Evolutionary conservation across 1,284 basidiomycete genomes (phyloP).

Genomic region (Bondarzewia mesenterica): DNA sequence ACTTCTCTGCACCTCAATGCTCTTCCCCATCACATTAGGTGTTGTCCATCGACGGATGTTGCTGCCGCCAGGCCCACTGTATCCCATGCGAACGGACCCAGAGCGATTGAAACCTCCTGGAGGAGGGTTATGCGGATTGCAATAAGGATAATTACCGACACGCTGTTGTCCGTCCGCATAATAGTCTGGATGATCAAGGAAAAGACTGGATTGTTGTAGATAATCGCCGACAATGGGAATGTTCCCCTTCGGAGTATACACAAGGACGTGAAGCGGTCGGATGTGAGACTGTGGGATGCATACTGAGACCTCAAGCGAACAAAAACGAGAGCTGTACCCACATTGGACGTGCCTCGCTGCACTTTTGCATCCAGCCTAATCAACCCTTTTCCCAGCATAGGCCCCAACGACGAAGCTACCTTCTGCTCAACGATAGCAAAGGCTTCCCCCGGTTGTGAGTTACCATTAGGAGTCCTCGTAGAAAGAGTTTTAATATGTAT

Average conservation of each 20-base stretch:
- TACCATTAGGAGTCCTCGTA: slow-evolving; percentile 37
- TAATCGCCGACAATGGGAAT: slow-evolving; percentile 74
- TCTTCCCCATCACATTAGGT: slow-evolving; percentile 60
- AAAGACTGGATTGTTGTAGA: slow-evolving; percentile 58
- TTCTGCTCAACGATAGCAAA: slow-evolving; percentile 86
- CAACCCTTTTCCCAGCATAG: slow-evolving; percentile 76
- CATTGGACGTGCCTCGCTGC: slow-evolving; percentile 50
- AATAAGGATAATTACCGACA: slow-evolving; percentile 64
- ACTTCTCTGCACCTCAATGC: slow-evolving; percentile 85
- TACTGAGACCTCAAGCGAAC: slow-evolving; percentile 4
- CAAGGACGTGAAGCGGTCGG: slow-evolving; percentile 75
- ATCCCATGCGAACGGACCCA: slow-evolving; percentile 31
- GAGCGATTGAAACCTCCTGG: slow-evolving; percentile 53
- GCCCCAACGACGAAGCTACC: slow-evolving; percentile 69
- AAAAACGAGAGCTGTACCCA: slow-evolving; percentile 29
- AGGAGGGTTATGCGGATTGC: slow-evolving; percentile 84
- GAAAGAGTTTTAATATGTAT: slow-evolving; percentile 76
- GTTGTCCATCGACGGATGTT: slow-evolving; percentile 47
- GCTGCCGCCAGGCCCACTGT: slow-evolving; percentile 31
- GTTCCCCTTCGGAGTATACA: slow-evolving; percentile 91
- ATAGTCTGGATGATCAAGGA: slow-evolving; percentile 72
- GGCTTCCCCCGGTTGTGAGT: slow-evolving; percentile 46
- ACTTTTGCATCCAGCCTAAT: slow-evolving; percentile 81
- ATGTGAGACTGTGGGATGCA: slow-evolving; percentile 54
- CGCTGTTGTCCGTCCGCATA: slow-evolving; percentile 16